Evolutionary conservation across 208 protist species (phyloP).

Genomic region (Leishmania braziliensis): DNA sequence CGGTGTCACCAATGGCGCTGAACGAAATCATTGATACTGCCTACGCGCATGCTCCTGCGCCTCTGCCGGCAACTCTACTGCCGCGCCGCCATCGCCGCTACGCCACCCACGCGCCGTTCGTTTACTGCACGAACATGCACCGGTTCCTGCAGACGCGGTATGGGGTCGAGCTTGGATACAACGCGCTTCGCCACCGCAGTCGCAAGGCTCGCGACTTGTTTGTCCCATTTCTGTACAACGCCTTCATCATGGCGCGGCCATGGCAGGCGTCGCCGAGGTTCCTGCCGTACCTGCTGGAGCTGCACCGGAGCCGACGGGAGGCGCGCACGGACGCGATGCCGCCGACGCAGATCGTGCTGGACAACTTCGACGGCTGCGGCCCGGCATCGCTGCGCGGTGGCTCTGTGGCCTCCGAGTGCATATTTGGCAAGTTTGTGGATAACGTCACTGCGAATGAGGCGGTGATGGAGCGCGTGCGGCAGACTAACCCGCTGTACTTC

Average conservation of each 20-base stretch:
- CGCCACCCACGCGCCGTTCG: constrained; percentile 66
- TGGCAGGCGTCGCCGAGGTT: constrained; percentile 57
- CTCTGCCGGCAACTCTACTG: too few relatives aligned
- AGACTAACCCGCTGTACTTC: constrained; percentile 37
- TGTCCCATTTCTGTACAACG: constrained; percentile 68
- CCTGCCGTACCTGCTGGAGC: constrained; percentile 31
- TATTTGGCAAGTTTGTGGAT: constrained; percentile 36
- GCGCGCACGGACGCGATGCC: not conserved
- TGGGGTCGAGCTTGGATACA: too few relatives aligned
- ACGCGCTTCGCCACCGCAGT: constrained; percentile 27
- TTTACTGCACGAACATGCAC: constrained; percentile 50
- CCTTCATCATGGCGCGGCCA: constrained; percentile 58
- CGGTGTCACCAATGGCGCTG: not conserved
- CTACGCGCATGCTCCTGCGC: too few relatives aligned
- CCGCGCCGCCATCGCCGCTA: constrained; percentile 14
- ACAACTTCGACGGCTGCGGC: constrained; percentile 63
- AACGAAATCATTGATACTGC: not conserved
- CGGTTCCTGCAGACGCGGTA: too few relatives aligned
- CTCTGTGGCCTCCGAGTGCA: not conserved
- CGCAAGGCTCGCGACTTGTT: constrained; percentile 41
- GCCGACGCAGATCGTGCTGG: constrained; percentile 31
- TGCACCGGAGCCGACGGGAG: not conserved
- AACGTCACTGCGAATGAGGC: constrained; percentile 11
- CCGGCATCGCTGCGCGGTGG: constrained; percentile 33
- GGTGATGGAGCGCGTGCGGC: constrained; percentile 17